These are phyloP conservation scores for Oryza punctata DNA, from an alignment of 176 grass and related monocot species.

Conservation along the genomic window DNA sequence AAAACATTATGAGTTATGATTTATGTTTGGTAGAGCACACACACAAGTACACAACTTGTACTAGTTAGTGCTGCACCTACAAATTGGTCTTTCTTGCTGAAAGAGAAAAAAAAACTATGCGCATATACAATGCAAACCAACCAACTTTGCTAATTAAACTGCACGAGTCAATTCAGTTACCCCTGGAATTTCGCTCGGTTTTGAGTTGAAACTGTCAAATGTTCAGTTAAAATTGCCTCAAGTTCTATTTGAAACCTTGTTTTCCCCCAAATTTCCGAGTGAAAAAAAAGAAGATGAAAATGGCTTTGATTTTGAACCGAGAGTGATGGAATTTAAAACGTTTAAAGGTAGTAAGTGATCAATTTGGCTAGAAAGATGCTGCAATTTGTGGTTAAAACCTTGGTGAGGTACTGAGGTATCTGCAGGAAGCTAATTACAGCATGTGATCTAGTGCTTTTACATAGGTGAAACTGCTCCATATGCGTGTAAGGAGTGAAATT, in stretches of 20 bases:
- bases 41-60: not conserved
- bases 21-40: slow-evolving; percentile 10
- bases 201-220: not conserved
- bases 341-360: too few species aligned
- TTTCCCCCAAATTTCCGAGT: not conserved
- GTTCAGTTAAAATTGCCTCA: not conserved
- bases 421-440: not conserved
- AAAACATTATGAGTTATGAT: slow-evolving; percentile 24
- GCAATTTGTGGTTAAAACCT: not conserved
- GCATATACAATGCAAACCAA: not conserved
- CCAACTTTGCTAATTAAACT: not conserved
- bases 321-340: not conserved
- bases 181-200: not conserved
- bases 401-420: not conserved
- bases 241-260: not conserved
- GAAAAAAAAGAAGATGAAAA: not conserved
- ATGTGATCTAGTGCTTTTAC: not conserved
- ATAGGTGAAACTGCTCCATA: not conserved
- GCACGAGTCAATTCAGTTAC: not conserved
- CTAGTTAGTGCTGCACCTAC: slow-evolving; percentile 14
- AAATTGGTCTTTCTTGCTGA: not conserved
- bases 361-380: not conserved
- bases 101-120: too few species aligned
- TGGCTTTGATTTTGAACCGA: not conserved
- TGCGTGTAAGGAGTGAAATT: not conserved